Conservation (phyloP, 352 stramenopile genomes). For the Phytophthora uliginosa region DNA sequence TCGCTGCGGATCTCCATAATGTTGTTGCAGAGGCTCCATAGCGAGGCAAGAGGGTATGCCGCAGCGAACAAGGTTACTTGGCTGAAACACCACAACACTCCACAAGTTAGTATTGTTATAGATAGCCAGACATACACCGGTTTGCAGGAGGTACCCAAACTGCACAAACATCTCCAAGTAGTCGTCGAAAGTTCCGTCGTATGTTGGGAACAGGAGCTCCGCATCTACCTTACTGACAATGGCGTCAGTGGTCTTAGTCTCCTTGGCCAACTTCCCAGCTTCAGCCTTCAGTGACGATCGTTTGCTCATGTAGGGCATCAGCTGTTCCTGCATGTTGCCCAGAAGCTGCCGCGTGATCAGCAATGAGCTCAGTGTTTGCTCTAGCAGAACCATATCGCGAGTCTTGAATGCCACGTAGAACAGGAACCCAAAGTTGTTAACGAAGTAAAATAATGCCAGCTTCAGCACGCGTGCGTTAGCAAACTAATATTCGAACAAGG, state of each 20-base stretch:
- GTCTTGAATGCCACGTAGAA: slow-evolving; percentile 97
- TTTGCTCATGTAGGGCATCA: slow-evolving; percentile 85
- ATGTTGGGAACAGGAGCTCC: slow-evolving; percentile 83
- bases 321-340: slow-evolving; percentile 81
- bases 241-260: slow-evolving; percentile 56
- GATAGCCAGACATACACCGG: background rate
- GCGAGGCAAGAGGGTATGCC: slow-evolving; percentile 93
- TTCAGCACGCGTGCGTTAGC: slow-evolving; percentile 97
- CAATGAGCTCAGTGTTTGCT: slow-evolving; percentile 91
- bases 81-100: slow-evolving; percentile 40
- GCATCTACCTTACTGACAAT: slow-evolving; percentile 80
- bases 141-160: slow-evolving; percentile 78
- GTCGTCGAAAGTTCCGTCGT: slow-evolving; percentile 93
- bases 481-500: slow-evolving; percentile 57
- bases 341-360: slow-evolving; percentile 87
- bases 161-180: slow-evolving; percentile 96
- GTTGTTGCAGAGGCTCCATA: slow-evolving; percentile 96
- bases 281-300: slow-evolving; percentile 86
- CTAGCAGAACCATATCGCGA: slow-evolving; percentile 87
- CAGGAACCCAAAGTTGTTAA: slow-evolving; percentile 97
- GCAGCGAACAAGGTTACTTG: slow-evolving; percentile 96
- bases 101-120: background rate
- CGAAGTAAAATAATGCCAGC: slow-evolving; percentile 98
- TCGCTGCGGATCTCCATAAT: slow-evolving; percentile 96
- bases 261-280: slow-evolving; percentile 79